Evolutionary conservation across 1,284 basidiomycete genomes (phyloP).

Genomic region (Trichosporon sp.): DNA sequence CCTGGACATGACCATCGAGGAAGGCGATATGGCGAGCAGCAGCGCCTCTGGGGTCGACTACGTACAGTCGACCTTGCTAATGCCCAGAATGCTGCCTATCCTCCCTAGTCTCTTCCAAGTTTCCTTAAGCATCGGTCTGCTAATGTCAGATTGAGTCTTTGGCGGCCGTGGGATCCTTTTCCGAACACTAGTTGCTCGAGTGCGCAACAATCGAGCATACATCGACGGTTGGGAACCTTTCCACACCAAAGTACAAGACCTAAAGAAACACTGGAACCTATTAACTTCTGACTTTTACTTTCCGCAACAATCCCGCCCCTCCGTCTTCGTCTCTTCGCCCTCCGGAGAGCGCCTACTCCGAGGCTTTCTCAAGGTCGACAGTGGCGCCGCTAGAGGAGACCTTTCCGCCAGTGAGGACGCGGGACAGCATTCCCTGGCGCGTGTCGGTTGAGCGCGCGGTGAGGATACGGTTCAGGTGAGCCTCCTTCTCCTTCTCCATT

Average conservation of each 20-base stretch:
- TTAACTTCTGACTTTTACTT: background rate
- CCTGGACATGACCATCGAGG: background rate
- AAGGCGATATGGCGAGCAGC: background rate
- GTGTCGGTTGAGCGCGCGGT: slow-evolving; percentile 20
- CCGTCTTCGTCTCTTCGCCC: background rate
- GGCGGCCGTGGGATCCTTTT: too few relatives aligned
- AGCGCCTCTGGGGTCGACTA: background rate
- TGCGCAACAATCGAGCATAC: background rate
- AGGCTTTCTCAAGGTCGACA: background rate
- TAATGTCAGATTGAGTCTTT: background rate
- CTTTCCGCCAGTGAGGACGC: background rate
- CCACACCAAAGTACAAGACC: background rate
- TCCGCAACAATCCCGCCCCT: background rate
- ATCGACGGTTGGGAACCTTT: background rate
- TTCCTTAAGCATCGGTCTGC: too few relatives aligned
- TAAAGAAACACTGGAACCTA: background rate
- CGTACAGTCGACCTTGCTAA: too few relatives aligned
- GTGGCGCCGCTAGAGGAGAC: background rate
- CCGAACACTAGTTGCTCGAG: too few relatives aligned
- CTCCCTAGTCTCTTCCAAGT: too few relatives aligned
- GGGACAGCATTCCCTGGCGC: background rate
- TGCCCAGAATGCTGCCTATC: too few relatives aligned
- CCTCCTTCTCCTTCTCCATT: slow-evolving; percentile 12
- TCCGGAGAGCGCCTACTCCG: background rate
- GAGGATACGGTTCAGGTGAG: slow-evolving; percentile 27